phyloP scores from a whole-genome alignment of 2,329 filamentous ascomycete species.

The Aspergillus hiratsukae region DNA sequence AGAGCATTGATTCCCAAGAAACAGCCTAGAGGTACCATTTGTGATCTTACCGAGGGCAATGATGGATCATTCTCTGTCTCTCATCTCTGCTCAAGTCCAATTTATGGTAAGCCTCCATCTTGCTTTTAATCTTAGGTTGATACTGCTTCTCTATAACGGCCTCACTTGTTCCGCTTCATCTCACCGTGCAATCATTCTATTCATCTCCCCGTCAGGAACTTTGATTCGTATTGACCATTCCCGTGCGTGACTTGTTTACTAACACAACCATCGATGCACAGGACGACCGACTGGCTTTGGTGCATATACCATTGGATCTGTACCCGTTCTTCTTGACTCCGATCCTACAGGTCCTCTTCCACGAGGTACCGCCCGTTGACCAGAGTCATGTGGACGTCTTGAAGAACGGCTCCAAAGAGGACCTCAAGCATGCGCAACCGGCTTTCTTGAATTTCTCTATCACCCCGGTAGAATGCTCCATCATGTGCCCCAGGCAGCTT shows the following conservation, averaged over 20 bases:
- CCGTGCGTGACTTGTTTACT: conserved; percentile 10
- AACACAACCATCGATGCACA: conserved; percentile 36
- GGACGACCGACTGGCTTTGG: conserved; percentile 82
- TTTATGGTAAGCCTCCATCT: conserved; percentile 23
- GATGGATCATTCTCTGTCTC: conserved; percentile 27
- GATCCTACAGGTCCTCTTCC: conserved; percentile 79
- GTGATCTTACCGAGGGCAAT: not conserved
- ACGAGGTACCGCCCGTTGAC: conserved; percentile 42
- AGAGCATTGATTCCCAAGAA: not conserved
- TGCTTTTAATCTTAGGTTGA: not conserved
- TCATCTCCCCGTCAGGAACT: not conserved
- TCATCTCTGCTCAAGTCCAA: conserved; percentile 30
- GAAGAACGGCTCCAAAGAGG: conserved; percentile 20
- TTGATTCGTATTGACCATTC: not conserved
- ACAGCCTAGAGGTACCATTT: not conserved
- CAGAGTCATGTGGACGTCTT: conserved; percentile 41
- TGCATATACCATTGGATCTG: conserved; percentile 80
- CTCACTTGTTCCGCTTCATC: no score
- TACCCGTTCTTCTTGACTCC: conserved; percentile 77
- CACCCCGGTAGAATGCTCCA: conserved; percentile 85
- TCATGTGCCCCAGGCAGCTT: conserved; percentile 77
- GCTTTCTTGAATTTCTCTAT: conserved; percentile 91
- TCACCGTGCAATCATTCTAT: not conserved
- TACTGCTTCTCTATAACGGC: not conserved
- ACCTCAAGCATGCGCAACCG: conserved; percentile 52